Evolutionary conservation across 441 rosid species (phyloP), one percentile per base, ranked within the genome.

Genomic region (Pelargonium citronellum): DNA sequence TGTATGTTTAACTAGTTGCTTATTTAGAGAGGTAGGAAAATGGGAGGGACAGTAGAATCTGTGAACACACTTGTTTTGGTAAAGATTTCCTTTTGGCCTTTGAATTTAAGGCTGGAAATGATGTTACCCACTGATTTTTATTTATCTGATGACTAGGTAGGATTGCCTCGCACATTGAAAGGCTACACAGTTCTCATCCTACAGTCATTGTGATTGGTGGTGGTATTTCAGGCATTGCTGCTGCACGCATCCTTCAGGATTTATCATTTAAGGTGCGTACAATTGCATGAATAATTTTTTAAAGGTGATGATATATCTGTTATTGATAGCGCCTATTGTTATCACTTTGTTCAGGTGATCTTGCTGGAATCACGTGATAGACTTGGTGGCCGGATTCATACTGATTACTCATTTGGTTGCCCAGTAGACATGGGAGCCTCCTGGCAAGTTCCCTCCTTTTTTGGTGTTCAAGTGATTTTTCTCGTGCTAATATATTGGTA

Each of bases 151-250:
- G 34, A 44, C n/a, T 71, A 86, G 92, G 78, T 7, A 62, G 81
- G 62, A 73, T 82, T 69, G 64, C 82, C 17, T 83, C 85, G 19
- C 75, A 79, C 43, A 62, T 82, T 27, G 83, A 80, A 81, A 79
- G 77, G 69, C 85, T 80, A 79, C 85, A 81, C 68, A 69, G 79
- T 76, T 72, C 85, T 37, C 66, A 12, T 67, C 97, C 93, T 57
- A 70, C 85, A 55, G 97, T 89, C 20, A 83, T 91, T 67, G 93
- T 91, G 69, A 85, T 91, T 71, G 97, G 95, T 17, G 86, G 87
- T 74, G 97, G 97, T 66, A 88, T 91, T 70, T 89, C 95, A 8
- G 97, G 97, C 61, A 85, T 91, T 57, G 90, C 97, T 53, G 95
- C 97, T 58, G 95, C 97, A 55, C 81, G 87, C 55, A 71, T 71